Evolutionary conservation across 2,329 filamentous ascomycete genomes (phyloP).

Genomic region (Alternaria metachromatica): DNA sequence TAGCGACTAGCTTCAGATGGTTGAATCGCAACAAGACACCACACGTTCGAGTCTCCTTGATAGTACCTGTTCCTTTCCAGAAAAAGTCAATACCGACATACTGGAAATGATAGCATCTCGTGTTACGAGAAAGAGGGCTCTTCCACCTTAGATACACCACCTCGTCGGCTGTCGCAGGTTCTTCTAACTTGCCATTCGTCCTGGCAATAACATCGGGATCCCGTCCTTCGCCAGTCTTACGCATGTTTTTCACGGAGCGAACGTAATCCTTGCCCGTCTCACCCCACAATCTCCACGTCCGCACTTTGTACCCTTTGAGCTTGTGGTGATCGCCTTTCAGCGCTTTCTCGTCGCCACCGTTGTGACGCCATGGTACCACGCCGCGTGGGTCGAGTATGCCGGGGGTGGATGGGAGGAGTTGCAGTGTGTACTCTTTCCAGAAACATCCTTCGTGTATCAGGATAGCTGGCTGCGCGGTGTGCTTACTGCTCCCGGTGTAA

Average conservation of each 20-base stretch:
- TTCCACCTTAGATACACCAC: constrained; percentile 36
- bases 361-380: constrained; percentile 32
- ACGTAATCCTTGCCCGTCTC: constrained; percentile 42
- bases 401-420: constrained; percentile 31
- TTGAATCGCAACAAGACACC: constrained; percentile 33
- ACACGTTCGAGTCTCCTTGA: constrained; percentile 28
- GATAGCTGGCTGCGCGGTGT: constrained; percentile 20
- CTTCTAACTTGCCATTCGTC: neutral
- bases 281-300: constrained; percentile 40
- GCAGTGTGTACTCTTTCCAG: constrained; percentile 41
- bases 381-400: constrained; percentile 41
- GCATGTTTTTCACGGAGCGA: constrained; percentile 20
- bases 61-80: constrained; percentile 45
- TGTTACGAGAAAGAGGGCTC: constrained; percentile 31
- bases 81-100: constrained; percentile 39
- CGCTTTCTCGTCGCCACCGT: constrained; percentile 19
- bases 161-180: constrained; percentile 24
- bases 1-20: constrained; percentile 42
- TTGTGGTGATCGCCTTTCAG: constrained; percentile 14
- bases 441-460: constrained; percentile 34
- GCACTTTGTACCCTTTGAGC: constrained; percentile 40
- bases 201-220: constrained; percentile 23
- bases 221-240: constrained; percentile 12
- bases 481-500: constrained; percentile 25
- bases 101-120: constrained; percentile 38